These are phyloP conservation scores for Fragaria nilgerrensis DNA, from an alignment of 306 rosid genomes.

Conservation along the genomic window DNA sequence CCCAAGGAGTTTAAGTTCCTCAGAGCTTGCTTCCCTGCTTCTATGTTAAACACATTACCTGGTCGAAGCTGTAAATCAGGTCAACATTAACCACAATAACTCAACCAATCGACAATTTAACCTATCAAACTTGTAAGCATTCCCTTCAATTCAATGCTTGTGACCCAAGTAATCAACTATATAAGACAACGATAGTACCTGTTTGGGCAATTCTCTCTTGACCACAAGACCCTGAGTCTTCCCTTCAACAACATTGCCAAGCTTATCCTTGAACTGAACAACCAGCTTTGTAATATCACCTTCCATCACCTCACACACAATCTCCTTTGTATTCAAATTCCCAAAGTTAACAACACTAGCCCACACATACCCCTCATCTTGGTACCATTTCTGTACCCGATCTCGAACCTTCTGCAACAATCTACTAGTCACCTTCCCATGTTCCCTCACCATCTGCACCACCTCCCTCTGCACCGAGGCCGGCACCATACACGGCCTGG, in stretches of 20 bases:
- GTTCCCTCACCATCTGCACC: conserved; percentile 55
- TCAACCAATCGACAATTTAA: conserved; percentile 3
- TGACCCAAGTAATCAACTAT: conserved; percentile 3
- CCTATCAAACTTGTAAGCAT: neutral
- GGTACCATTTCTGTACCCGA: conserved; percentile 87
- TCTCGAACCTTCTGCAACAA: conserved; percentile 80
- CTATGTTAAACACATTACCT: conserved; percentile 67
- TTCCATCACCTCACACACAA: conserved; percentile 94
- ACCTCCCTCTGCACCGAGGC: conserved; percentile 57
- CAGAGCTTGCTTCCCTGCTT: conserved; percentile 96
- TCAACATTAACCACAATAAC: conserved; percentile 31
- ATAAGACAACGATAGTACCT: conserved; percentile 41
- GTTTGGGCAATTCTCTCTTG: conserved; percentile 73
- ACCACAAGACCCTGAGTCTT: conserved; percentile 72
- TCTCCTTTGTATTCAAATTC: conserved; percentile 82
- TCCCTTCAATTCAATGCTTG: no score
- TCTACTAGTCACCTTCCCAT: conserved; percentile 79
- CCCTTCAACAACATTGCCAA: conserved; percentile 91
- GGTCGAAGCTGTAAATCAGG: conserved; percentile 64
- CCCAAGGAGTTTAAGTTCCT: conserved; percentile 78
- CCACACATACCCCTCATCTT: conserved; percentile 85
- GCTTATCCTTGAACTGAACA: conserved; percentile 85
- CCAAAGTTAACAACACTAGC: conserved; percentile 95
- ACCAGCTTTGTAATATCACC: conserved; percentile 81
- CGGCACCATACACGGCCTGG: conserved; percentile 71